Percentiles rank a stretch among this genome's conserved stretches.
Evolutionary conservation across 2,329 filamentous ascomycete genomes (phyloP).

Genomic region (Beauveria scarabaeidicola): DNA sequence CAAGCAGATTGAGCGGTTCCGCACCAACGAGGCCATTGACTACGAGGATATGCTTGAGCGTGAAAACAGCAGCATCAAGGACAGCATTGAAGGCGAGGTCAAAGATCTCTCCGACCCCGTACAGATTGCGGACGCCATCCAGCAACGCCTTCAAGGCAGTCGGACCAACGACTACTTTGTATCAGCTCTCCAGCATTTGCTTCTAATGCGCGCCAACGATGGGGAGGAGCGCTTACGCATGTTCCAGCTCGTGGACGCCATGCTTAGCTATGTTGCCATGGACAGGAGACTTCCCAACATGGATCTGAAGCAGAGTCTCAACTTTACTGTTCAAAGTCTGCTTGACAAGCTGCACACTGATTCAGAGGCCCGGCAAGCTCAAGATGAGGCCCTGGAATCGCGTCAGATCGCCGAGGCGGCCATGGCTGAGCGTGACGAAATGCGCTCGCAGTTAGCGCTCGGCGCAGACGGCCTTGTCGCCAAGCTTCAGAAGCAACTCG

Average conservation of each 20-base stretch:
- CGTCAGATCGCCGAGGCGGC: constrained; percentile 91
- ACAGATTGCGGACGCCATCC: constrained; percentile 91
- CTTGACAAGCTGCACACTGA: constrained; percentile 95
- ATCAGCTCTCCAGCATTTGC: constrained; percentile 87
- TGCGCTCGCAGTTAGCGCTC: constrained; percentile 78
- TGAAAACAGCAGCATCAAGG: constrained; percentile 84
- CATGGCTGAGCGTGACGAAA: constrained; percentile 92
- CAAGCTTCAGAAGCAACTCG: constrained; percentile 87
- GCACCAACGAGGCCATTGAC: constrained; percentile 91
- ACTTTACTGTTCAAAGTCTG: constrained; percentile 92
- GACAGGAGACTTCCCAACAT: constrained; percentile 90
- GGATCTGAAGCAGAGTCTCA: constrained; percentile 94
- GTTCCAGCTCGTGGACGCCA: constrained; percentile 97
- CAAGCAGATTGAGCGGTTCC: constrained; percentile 93
- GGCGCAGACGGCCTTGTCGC: constrained; percentile 89
- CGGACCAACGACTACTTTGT: constrained; percentile 92
- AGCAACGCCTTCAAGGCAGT: constrained; percentile 71
- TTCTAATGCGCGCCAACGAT: constrained; percentile 85
- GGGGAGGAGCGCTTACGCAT: constrained; percentile 86
- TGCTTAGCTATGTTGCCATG: constrained; percentile 99
- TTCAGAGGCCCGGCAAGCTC: constrained; percentile 82
- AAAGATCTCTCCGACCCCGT: constrained; percentile 88
- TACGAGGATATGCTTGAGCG: constrained; percentile 94
- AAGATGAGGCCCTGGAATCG: constrained; percentile 84
- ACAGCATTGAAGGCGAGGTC: constrained; percentile 74